Evolutionary conservation across 768 basidiomycete species (phyloP), one percentile per base, ranked within the genome.

Genomic region (Mycena filopes): DNA sequence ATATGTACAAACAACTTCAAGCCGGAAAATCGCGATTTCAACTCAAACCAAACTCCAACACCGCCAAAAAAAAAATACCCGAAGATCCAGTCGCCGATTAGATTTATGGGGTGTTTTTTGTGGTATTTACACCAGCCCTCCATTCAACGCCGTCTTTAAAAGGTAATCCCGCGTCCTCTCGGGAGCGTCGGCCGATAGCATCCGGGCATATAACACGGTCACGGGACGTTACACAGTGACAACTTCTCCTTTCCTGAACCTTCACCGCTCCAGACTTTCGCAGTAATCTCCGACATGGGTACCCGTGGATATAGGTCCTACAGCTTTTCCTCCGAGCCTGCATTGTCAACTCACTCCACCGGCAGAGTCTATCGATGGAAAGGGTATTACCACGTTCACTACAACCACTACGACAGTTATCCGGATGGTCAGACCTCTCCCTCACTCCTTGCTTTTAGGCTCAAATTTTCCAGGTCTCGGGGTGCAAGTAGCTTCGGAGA

Each of bases 331-430:
- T 9, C 18, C 8, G 10, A 43, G 23, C 5, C 20, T 23, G 21
- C n/a, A 25, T 47, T 5, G 25, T 50, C 33, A 26, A 47, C 25
- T 4, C 23, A 12, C 11, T 1, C 25, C 12, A 4, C 26, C 49
- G 29, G n/a, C 31, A 66, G 61, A 28, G 56, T 71, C n/a, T 68
- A 70, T 66, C 69, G 72, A 60, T 62, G 72, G 66, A 65, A 68
- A 68, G 68, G 71, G 18, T 55, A 40, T 13, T 74, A 70, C 33
- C 70, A 71, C 41, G 42, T 71, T 4, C 48, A 55, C 25, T 75
- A 71, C 45, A 66, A 70, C 51, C 61, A 65, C 51, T 68, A 29
- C 10, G 71, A 76, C 57, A 69, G 64, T 12, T 73, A 74, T 55
- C 76, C 73, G 12, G 18, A 10, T 10, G 28, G 65, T 66, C 2